Evolutionary conservation across 2,329 filamentous ascomycete species (phyloP), one percentile per base, ranked within the genome.

Genomic region (Canariomyces notabilis): DNA sequence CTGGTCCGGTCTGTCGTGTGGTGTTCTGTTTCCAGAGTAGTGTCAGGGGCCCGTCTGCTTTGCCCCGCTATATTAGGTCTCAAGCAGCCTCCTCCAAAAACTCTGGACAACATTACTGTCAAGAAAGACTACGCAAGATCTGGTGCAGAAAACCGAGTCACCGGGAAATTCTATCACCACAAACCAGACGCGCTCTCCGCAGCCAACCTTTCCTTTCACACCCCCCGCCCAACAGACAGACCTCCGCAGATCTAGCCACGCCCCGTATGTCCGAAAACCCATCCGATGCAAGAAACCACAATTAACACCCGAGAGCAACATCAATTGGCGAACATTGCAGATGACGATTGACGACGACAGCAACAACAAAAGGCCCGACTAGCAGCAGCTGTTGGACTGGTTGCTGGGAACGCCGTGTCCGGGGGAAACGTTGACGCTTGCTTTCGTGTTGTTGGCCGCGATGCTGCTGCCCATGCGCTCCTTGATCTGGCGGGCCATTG

Each of bases 401-500:
- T 59, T 61, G 60, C 59, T 61, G 37, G 94, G 87, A 59, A 98
- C 91, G 61, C 90, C 90, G 71, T 95, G 89, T 64, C 93, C 93
- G 67, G 89, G 86, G 50, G 89, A 88, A 62, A 98, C 93, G 68
- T 95, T 89, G 61, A 98, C 90, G 61, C 88, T 95, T 57, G 91
- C 91, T 79, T 97, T 98, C 75, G 91, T 95, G 82, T 97, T 97
- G 76, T 90, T 90, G 57, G 86, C 86, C 36, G 87, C 85, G 55
- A 91, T 93, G 60, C 89, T 95, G 64, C 93, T 95, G 63, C 93
- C 93, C 91, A 98, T 98, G 65, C 93, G 87, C 77, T 97, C 91
- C 82, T 98, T 98, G 76, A 98, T 98, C 74, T 98, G 93, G 70
- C 93, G 86, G 61, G 93, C 93, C 93, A 98, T 98, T 69, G 93